These are phyloP conservation scores for Fonsecaea monophora DNA, from an alignment of 2,329 filamentous ascomycete genomes.

Conservation along the genomic window DNA sequence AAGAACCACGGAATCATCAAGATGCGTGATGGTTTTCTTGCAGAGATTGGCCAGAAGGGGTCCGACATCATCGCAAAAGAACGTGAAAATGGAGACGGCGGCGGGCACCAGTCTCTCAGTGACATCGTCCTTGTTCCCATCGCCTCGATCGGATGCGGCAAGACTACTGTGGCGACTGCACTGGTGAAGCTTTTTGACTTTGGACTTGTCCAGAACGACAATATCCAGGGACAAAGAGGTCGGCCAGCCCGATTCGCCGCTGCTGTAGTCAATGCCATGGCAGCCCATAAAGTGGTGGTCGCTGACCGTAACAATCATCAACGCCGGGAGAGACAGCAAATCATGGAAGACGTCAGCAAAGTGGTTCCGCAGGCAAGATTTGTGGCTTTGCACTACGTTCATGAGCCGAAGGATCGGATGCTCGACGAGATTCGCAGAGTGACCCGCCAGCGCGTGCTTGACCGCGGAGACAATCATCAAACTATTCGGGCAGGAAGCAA, in stretches of 20 bases:
- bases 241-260: conserved; percentile 80
- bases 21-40: conserved; percentile 85
- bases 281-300: conserved; percentile 73
- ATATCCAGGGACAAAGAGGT: conserved; percentile 77
- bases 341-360: conserved; percentile 77
- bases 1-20: conserved; percentile 94
- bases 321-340: conserved; percentile 82
- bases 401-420: conserved; percentile 67
- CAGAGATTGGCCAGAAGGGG: conserved; percentile 81
- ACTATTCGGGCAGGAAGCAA: conserved; percentile 88
- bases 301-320: conserved; percentile 96
- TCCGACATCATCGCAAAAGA: conserved; percentile 83
- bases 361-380: conserved; percentile 70
- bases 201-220: conserved; percentile 96
- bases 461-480: conserved; percentile 94
- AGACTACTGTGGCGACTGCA: conserved; percentile 88
- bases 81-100: conserved; percentile 46
- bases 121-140: conserved; percentile 77
- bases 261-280: conserved; percentile 70
- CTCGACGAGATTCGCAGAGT: conserved; percentile 75
- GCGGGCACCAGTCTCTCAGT: conserved; percentile 11
- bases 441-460: conserved; percentile 78
- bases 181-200: conserved; percentile 83
- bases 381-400: conserved; percentile 87
- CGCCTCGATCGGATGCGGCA: conserved; percentile 93